Base-by-base conservation (phyloP, 2,329 filamentous ascomycete species). In the Immersiporthe knoxdaviesiana region DNA sequence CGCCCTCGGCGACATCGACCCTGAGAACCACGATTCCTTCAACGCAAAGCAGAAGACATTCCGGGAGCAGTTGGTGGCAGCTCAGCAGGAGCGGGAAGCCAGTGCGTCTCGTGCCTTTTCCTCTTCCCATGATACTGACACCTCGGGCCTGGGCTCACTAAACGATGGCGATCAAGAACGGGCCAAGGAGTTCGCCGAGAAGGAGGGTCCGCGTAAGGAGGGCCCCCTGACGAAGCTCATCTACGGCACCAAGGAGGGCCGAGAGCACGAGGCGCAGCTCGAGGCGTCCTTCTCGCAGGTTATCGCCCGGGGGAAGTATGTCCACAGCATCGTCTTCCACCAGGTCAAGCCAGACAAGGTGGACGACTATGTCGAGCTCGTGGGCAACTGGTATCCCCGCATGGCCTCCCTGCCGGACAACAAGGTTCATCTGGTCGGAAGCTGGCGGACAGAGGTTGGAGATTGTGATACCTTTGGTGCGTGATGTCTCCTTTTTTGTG, bases 321-420 rank as follows among this genome's bases (percentile, higher is more conserved):
- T 99, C 67, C 96, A 99, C 81, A 97, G 94, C 61, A 97, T 99
- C 79, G 94, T 97, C 70, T 93, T 97, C 78, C 96, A 99, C 83
- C 89, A 97, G 72, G 96, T 99, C 73, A 94, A 97, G 83, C 94
- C 94, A 71, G 94, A 97, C 76, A 96, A 93, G 82, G 92, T 97
- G 61, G 94, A 97, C 72, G 95, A 98, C 77, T 99, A 99, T 78
- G 90, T 95, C 65, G 87, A 95, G 69, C 85, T 98, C 63, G 93
- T 98, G 18, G 93, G 96, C 70, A 85, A 87, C 50, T 98, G 93
- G 92, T 99, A 99, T 78, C 95, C 96, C 11, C 89, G 88, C 77
- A 94, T 98, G 87, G 96, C 96, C 60, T 86, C 87, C 70, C 86
- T 90, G 74, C 90, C 92, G 27, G 91, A 96, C 81, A 97, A 98